Evolutionary conservation across 2,329 filamentous ascomycete species (phyloP).

Genomic region (Clarireedia homoeocarpa): DNA sequence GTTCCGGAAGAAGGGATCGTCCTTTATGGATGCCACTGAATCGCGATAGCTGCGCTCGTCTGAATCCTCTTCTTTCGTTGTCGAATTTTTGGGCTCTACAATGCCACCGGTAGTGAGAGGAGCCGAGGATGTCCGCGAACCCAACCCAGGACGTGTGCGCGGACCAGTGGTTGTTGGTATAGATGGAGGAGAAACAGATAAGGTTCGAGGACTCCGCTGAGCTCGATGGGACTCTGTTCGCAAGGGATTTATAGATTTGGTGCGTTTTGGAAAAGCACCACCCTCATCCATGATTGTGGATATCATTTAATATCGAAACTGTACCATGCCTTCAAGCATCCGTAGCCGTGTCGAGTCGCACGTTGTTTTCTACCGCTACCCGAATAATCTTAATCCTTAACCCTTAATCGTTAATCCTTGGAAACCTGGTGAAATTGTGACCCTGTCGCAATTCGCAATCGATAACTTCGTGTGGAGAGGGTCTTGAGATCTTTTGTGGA

Average conservation of each 20-base stretch:
- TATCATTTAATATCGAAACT: not conserved
- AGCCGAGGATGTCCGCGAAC: constrained; percentile 7
- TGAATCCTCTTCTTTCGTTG: constrained; percentile 13
- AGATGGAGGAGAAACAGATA: constrained; percentile 9
- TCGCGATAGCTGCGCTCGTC: constrained; percentile 32
- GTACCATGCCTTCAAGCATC: not conserved
- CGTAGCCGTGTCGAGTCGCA: not conserved
- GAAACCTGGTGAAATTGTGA: not conserved
- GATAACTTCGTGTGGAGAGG: not conserved
- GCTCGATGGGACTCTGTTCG: constrained; percentile 5
- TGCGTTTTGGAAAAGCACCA: constrained; percentile 10
- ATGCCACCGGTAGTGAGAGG: not conserved
- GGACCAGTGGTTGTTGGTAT: not conserved
- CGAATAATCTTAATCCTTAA: not conserved
- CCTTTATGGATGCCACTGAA: constrained; percentile 45
- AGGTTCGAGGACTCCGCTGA: constrained; percentile 2
- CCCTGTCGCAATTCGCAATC: not conserved
- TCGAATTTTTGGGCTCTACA: not conserved
- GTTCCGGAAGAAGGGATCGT: constrained; percentile 48
- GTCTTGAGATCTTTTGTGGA: constrained; percentile 2
- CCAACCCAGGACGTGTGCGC: constrained; percentile 5
- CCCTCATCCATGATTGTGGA: constrained; percentile 15
- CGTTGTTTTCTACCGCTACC: not conserved
- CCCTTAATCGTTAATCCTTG: not conserved
- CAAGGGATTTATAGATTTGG: constrained; percentile 6